Evolutionary conservation across 768 basidiomycete genomes (phyloP), one percentile per base, ranked within the genome.

Genomic region (Coprinopsis cinerea): DNA sequence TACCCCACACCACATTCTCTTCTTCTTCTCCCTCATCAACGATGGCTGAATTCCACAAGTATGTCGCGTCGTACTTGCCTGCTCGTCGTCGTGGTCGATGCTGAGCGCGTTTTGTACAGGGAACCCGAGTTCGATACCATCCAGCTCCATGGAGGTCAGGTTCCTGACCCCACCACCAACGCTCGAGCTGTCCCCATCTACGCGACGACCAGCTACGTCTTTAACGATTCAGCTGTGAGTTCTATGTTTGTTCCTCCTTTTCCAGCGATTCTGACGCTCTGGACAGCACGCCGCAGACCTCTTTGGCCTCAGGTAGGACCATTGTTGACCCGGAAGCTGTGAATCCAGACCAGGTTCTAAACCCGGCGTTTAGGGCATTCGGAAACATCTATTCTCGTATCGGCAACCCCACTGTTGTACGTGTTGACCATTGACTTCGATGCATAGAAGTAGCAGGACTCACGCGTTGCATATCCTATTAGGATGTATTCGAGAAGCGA

Each of bases 171-270:
- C 0, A 61, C 81, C 1, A 86, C 83, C 0, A 81, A 84, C 49
- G 83, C 89, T 3, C 77, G 88, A 2, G 89, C 88, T 2, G 78
- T 80, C 0, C 89, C 89, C 0, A 88, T 92, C 59, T 89, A 88
- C 51, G 79, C 85, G 0, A 69, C 82, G 13, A 83, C 85, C 2
- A 81, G 80, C 56, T 89, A 81, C 53, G 78, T 80, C 17, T 89
- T 88, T 73, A 81, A 88, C 57, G 70, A 84, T 60, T 79, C 83
- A 39, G 73, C 77, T 57, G 81, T 83, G 59, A 42, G 74, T 66
- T 30, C 6, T 42, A 14, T 30, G 26, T 17, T 2, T 24, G 17
- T 25, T 42, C 7, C 24, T 20, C 24, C 15, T 25, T 32, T 44
- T 0, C 3, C 14, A 10, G 32, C n/a, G n/a, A n/a, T 25, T 43